phyloP scores from a whole-genome alignment of 768 basidiomycete genomes.

The Mrakia frigida region DNA sequence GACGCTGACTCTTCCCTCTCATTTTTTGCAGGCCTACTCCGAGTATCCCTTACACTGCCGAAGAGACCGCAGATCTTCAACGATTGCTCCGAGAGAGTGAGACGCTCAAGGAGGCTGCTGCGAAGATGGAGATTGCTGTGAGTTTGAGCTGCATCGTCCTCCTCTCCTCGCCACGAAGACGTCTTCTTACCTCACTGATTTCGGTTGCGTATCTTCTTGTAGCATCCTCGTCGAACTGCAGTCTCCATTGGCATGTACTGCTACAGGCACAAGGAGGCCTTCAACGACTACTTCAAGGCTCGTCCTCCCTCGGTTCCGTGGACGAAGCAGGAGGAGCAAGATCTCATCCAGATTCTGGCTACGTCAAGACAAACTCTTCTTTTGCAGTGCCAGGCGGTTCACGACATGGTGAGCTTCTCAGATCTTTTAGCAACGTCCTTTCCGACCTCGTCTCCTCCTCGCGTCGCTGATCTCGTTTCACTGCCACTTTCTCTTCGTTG shows the following conservation, averaged over 20 bases:
- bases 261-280: not conserved
- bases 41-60: not conserved
- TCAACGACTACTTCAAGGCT: not conserved
- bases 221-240: not conserved
- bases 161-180: not conserved
- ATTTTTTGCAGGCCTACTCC: not conserved
- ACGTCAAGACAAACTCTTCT: not conserved
- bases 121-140: not conserved
- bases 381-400: not conserved
- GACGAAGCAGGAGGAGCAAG: not conserved
- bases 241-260: not conserved
- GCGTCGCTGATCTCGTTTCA: not conserved
- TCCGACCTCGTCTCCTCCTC: no score
- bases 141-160: no score
- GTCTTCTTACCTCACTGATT: not conserved
- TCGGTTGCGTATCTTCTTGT: not conserved
- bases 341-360: not conserved
- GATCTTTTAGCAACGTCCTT: no score
- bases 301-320: not conserved
- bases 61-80: not conserved
- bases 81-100: not conserved
- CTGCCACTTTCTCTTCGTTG: no score
- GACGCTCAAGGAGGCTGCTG: not conserved
- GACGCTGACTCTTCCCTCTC: not conserved
- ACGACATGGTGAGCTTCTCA: not conserved